Evolutionary conservation across 805 yeast species (phyloP), one percentile per base, ranked within the genome.

Genomic region (Zygoascus tannicola): DNA sequence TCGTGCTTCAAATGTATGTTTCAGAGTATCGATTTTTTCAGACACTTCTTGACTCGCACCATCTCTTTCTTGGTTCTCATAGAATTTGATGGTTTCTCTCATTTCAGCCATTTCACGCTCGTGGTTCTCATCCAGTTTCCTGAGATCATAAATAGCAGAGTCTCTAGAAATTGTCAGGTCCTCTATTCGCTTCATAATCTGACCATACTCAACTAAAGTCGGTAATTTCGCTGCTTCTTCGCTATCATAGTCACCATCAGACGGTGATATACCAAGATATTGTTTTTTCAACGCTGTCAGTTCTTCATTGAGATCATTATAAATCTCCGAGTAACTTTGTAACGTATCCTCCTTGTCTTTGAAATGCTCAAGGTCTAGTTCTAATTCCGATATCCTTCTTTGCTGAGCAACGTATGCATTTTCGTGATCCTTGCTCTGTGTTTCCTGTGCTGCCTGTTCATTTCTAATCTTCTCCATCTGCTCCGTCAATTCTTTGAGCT

Each of bases 371-470:
- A 38, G 34, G 38, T 46, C 38, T 21, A 52, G 47, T 32, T 55
- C 64, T 4, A 54, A 45, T 19, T 46, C 44, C 4, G 59, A 51
- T 2, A 60, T 55, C 32, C 44, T 48, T 4, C 51, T 50, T 35
- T 57, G 60, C 32, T 60, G 60, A 19, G 55, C 58, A 16, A 60
- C 45, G 26, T 66, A 64, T n/a, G 56, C 51, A 33, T 53, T 56
- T 23, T 58, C 48, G 10, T 65, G 46, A 16, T 54, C 41, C n/a
- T 59, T 55, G 35, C 60, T 56, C 33, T 61, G 63, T 1, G 36
- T 43, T 26, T 55, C 53, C 35, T 61, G 62, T 15, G 53, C 54
- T 3, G 50, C 53, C 0, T 68, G 53, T 30, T 53, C 53, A 18
- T 46, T 41, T 8, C 52, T 41, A 10, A 55, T 45, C 21, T 50